Evolutionary conservation across 2,329 filamentous ascomycete genomes (phyloP).

Genomic region (Tolypocladium cylindrosporum): DNA sequence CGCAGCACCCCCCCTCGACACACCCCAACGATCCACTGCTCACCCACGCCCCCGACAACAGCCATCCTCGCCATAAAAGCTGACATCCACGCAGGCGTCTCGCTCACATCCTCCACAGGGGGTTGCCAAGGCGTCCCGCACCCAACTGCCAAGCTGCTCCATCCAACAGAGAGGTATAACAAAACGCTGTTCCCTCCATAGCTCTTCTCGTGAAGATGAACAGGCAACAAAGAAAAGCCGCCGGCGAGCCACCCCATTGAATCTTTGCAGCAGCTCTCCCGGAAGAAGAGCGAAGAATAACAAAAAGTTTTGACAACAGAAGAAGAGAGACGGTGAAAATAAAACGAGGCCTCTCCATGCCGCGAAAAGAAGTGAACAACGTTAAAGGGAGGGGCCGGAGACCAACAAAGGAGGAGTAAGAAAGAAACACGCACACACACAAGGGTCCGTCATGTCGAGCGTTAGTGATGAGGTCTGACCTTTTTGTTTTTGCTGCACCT

Average conservation of each 20-base stretch:
- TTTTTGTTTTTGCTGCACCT: constrained; percentile 8
- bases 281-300: background rate
- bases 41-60: background rate
- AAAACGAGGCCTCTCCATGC: background rate
- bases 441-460: constrained; percentile 12
- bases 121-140: background rate
- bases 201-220: background rate
- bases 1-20: background rate
- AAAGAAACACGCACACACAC: constrained; percentile 2
- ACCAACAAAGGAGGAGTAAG: background rate
- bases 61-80: background rate
- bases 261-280: background rate
- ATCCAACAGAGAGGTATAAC: constrained; percentile 2
- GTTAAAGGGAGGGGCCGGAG: background rate
- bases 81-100: background rate
- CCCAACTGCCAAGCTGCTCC: background rate
- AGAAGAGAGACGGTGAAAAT: background rate
- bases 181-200: background rate
- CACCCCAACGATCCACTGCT: background rate
- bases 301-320: background rate
- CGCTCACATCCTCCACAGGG: background rate
- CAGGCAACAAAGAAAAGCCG: background rate
- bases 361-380: background rate
- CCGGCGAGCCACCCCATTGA: background rate
- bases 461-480: constrained; percentile 1